Evolutionary conservation across 495 filamentous ascomycete species (phyloP).

Genomic region (Penicillium coffeae): DNA sequence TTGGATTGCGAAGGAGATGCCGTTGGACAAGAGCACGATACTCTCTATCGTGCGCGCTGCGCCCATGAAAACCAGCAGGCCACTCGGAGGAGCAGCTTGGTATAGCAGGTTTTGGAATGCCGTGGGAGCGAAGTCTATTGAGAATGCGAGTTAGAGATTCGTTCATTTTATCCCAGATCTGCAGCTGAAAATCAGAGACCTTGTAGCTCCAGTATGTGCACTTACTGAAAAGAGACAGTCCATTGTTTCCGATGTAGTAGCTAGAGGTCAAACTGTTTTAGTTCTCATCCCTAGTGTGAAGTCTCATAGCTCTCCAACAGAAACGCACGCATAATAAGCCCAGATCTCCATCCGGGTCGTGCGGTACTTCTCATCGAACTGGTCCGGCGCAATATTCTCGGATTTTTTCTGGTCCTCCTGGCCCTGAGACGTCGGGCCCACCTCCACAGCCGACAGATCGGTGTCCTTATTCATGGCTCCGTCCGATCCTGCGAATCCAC

Average conservation of each 20-base stretch:
- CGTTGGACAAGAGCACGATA: conserved; percentile 59
- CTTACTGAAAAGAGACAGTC: conserved; percentile 59
- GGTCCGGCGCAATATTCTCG: conserved; percentile 21
- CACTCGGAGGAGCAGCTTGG: conserved; percentile 51
- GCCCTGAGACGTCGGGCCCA: conserved; percentile 7
- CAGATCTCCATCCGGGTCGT: conserved; percentile 59
- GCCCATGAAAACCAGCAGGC: conserved; percentile 49
- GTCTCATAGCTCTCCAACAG: not conserved
- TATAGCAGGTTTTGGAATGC: conserved; percentile 61
- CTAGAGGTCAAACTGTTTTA: conserved; percentile 25
- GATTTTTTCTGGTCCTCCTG: conserved; percentile 1
- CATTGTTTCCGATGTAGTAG: conserved; percentile 68
- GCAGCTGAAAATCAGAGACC: not conserved
- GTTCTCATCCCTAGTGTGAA: not conserved
- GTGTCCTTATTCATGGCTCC: conserved; percentile 17
- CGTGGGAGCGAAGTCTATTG: conserved; percentile 59
- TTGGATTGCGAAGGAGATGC: conserved; percentile 62
- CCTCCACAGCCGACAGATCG: conserved; percentile 14
- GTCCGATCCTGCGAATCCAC: not conserved
- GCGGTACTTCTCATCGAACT: conserved; percentile 28
- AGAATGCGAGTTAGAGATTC: not conserved
- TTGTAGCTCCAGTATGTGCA: not conserved
- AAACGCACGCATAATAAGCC: conserved; percentile 57
- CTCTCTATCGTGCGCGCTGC: conserved; percentile 51
- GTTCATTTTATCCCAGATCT: not conserved